A percentile compares a stretch with the other conserved stretches of the same genome.
Evolutionary conservation across 1,284 basidiomycete genomes (phyloP).

Genomic region (Boletus semigastroideus): DNA sequence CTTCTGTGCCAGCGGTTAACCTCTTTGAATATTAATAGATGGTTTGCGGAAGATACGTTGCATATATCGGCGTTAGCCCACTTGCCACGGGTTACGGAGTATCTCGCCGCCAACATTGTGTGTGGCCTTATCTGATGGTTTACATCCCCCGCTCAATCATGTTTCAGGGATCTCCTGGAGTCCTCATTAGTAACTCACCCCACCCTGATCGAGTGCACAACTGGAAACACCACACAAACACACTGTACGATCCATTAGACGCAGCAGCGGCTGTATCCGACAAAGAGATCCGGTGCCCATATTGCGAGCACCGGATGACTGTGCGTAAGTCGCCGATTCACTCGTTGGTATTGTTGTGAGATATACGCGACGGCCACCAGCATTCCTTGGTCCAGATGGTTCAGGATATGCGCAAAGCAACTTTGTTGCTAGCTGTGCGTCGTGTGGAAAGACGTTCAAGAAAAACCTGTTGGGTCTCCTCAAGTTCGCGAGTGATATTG

Average conservation of each 20-base stretch:
- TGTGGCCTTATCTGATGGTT: neutral
- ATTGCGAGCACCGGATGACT: neutral
- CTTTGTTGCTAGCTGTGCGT: conserved; percentile 27
- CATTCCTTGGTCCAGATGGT: conserved; percentile 14
- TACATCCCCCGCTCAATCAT: neutral
- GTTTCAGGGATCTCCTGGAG: conserved; percentile 14
- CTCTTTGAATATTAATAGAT: neutral
- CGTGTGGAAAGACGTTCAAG: conserved; percentile 27
- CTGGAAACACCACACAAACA: conserved; percentile 29
- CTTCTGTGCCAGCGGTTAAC: neutral
- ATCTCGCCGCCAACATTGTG: conserved; percentile 8
- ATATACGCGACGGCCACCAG: conserved; percentile 14
- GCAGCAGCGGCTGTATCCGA: conserved; percentile 3
- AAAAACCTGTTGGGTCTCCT: conserved; percentile 29
- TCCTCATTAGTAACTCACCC: conserved; percentile 15
- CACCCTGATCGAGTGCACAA: conserved; percentile 7
- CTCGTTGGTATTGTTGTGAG: neutral
- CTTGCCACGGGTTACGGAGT: conserved; percentile 14
- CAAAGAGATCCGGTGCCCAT: conserved; percentile 10
- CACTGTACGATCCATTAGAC: conserved; percentile 34
- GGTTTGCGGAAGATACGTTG: conserved; percentile 35
- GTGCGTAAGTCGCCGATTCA: conserved; percentile 7
- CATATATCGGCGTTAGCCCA: conserved; percentile 13
- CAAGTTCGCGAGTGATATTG: conserved; percentile 32
- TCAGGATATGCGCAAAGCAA: conserved; percentile 36